phyloP scores from a whole-genome alignment of 2,329 filamentous ascomycete species.

The Fonsecaea pedrosoi region DNA sequence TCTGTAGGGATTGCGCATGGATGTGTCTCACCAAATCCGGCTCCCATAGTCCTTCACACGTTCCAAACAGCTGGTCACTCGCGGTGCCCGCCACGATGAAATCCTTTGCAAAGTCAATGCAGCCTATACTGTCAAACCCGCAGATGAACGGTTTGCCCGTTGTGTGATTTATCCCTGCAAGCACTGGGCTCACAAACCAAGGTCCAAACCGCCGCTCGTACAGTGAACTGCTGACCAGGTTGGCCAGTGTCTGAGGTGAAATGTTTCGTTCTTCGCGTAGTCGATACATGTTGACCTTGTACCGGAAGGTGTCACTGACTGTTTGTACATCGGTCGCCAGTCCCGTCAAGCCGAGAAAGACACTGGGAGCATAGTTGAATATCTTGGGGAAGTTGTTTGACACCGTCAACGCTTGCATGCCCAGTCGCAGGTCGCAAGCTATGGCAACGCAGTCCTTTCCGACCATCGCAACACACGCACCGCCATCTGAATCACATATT shows the following conservation, averaged over 20 bases:
- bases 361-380: constrained; percentile 89
- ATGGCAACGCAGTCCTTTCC: constrained; percentile 99
- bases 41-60: constrained; percentile 97
- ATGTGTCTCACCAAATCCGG: constrained; percentile 78
- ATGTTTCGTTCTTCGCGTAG: constrained; percentile 97
- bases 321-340: constrained; percentile 95
- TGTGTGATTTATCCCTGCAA: constrained; percentile 93
- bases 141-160: constrained; percentile 96
- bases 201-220: constrained; percentile 97
- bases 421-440: constrained; percentile 96
- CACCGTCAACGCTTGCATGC: constrained; percentile 93
- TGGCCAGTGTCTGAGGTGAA: constrained; percentile 91
- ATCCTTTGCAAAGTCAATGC: constrained; percentile 99
- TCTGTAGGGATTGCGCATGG: not conserved
- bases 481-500: constrained; percentile 66
- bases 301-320: constrained; percentile 95
- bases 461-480: constrained; percentile 97
- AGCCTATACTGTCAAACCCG: constrained; percentile 98
- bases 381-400: constrained; percentile 99
- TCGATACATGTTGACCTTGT: constrained; percentile 99
- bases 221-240: constrained; percentile 86
- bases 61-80: constrained; percentile 97
- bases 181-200: constrained; percentile 93
- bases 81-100: constrained; percentile 98
- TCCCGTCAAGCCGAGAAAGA: constrained; percentile 93